phyloP scores from a whole-genome alignment of 2,329 filamentous ascomycete species.

The Ceratocystis cubensis region DNA sequence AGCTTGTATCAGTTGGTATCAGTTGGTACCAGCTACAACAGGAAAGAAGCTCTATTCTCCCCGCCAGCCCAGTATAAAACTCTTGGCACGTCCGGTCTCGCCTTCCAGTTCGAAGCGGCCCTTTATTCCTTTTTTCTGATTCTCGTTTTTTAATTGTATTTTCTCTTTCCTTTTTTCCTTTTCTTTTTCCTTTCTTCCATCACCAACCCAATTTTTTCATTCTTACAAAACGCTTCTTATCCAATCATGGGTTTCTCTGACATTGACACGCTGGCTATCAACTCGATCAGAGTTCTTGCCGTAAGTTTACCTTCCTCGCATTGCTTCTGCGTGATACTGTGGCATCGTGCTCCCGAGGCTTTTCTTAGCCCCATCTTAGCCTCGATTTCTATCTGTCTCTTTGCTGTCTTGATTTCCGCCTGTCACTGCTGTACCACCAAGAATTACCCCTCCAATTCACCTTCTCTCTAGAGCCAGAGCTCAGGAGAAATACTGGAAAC shows the following conservation, averaged over 20 bases:
- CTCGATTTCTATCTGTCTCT: not conserved
- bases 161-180: constrained; percentile 16
- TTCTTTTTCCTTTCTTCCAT: constrained; percentile 22
- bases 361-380: constrained; percentile 26
- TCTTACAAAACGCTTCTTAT: constrained; percentile 14
- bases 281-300: constrained; percentile 93
- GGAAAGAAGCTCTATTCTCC: constrained; percentile 14
- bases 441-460: constrained; percentile 20
- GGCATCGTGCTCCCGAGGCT: constrained; percentile 25
- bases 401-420: too few relatives aligned
- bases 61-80: constrained; percentile 22
- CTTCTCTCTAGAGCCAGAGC: not conserved
- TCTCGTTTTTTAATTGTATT: constrained; percentile 24
- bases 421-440: constrained; percentile 17
- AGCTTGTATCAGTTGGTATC: not conserved
- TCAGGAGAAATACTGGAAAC: too few relatives aligned
- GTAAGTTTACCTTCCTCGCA: constrained; percentile 48
- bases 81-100: constrained; percentile 19
- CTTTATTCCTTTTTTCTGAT: constrained; percentile 25
- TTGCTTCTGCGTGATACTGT: constrained; percentile 18
- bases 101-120: constrained; percentile 20
- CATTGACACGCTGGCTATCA: constrained; percentile 80
- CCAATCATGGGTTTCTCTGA: constrained; percentile 79
- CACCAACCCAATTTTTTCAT: constrained; percentile 18
- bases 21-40: not conserved